Evolutionary conservation across 2,329 filamentous ascomycete genomes (phyloP), one percentile per base, ranked within the genome.

Genomic region (Curvularia sp.): DNA sequence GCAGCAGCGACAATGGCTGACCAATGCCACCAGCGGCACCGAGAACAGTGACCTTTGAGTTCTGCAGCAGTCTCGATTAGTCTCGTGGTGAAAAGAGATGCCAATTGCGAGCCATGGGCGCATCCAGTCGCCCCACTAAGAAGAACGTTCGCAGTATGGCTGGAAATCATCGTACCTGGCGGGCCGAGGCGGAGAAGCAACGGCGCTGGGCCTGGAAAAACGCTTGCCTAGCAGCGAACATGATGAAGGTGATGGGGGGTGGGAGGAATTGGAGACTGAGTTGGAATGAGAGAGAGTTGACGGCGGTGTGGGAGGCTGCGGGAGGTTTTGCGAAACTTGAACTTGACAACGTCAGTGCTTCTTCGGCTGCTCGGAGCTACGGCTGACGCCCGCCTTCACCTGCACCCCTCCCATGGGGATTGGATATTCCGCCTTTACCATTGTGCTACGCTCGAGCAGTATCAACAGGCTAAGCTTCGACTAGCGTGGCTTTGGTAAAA

Each of bases 21-120:
- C 95, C 95, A 84, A 99, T 99, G 82, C 95, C 95, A 84, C 95
- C 95, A 77, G 90, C 90, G 72, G 95, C 95, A 85, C 95, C 95
- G 80, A 98, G 91, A 72, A 99, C 93, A 78, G 93, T 88, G 75
- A 99, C 95, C 88, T 98, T 98, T 82, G 93, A 96, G 77, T 93
- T 87, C 95, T 99, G 69, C 59, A 72, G 27, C 64, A 28, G 7
- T 21, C 30, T 23, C 30, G 32, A 55, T 77, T 57, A 78, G 73
- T 66, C 64, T 60, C 46, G 27, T 52, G 13, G 30, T 6, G 45
- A 4, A 32, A 27, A 8, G 15, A 39, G 18, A 8, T 50, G 21
- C 36, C 65, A 62, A 67, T 64, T 65, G 55, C 49, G 39, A 38
- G 21, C 46, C 50, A 57, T 48, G 53, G 46, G 27, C 27, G 55